phyloP scores from a whole-genome alignment of 192 early-diverging fungal species.

The Entomortierella lignicola region DNA sequence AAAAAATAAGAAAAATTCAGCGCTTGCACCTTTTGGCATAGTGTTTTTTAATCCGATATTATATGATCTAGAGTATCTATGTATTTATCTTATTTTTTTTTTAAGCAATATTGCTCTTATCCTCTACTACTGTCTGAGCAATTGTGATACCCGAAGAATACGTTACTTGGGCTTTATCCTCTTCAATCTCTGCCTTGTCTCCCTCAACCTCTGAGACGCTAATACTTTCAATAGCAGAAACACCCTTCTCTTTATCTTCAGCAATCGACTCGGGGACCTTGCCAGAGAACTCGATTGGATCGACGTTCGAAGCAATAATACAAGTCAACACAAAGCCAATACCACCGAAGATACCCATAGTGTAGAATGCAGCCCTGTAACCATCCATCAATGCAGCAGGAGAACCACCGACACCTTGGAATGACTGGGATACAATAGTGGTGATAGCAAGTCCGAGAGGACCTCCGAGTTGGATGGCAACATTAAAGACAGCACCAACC shows the following conservation, averaged over 20 bases:
- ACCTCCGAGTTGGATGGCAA: conserved; percentile 50
- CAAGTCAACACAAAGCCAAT: conserved; percentile 6
- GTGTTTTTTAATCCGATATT: too few relatives aligned
- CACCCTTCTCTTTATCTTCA: conserved; percentile 16
- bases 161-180: background rate
- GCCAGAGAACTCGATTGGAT: conserved; percentile 20
- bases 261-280: background rate
- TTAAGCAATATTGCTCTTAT: too few relatives aligned
- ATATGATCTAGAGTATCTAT: too few relatives aligned
- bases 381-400: conserved; percentile 23
- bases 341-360: conserved; percentile 16
- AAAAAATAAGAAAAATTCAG: too few relatives aligned
- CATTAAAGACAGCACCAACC: conserved; percentile 52
- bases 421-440: conserved; percentile 32
- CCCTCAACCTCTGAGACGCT: conserved; percentile 9
- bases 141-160: background rate
- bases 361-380: conserved; percentile 45
- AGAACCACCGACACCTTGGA: background rate
- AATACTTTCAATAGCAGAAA: background rate
- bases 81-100: too few relatives aligned
- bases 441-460: conserved; percentile 52
- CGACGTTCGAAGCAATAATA: conserved; percentile 22
- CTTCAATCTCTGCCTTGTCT: conserved; percentile 6
- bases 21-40: too few relatives aligned
- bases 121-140: background rate